Percentiles rank a stretch among this genome's conserved stretches.
phyloP scores from a whole-genome alignment of 176 grass and related monocot species.

The Avena sativa region DNA sequence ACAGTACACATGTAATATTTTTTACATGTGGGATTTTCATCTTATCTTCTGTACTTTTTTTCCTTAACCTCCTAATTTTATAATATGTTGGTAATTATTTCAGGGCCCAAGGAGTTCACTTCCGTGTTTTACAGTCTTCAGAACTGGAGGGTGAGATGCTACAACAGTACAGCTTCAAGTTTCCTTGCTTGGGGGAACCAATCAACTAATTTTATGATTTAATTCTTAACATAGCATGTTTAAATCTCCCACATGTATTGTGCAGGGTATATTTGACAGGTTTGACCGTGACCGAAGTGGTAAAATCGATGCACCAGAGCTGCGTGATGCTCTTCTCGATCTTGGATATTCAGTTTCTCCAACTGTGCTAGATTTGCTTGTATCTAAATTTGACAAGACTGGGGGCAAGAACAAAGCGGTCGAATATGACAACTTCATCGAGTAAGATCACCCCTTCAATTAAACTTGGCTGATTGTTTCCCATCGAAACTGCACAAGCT shows the following conservation, averaged over 20 bases:
- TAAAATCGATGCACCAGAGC: conserved; percentile 78
- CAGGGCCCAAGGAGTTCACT: conserved; percentile 91
- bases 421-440: conserved; percentile 98
- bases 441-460: conserved; percentile 60
- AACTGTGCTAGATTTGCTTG: conserved; percentile 80
- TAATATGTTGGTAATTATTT: conserved; percentile 27
- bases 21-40: not conserved
- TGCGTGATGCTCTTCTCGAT: conserved; percentile 87
- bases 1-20: not conserved
- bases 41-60: not conserved
- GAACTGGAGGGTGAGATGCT: conserved; percentile 82
- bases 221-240: not conserved
- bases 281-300: conserved; percentile 93
- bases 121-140: conserved; percentile 97
- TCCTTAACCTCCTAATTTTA: not conserved
- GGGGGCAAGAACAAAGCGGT: conserved; percentile 82
- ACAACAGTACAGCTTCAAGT: conserved; percentile 2
- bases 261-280: conserved; percentile 86
- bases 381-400: conserved; percentile 94
- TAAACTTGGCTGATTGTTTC: not conserved
- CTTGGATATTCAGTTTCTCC: conserved; percentile 92
- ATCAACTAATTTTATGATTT: not conserved
- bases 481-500: not conserved
- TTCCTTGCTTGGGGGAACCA: not conserved
- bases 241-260: conserved; percentile 23